Evolutionary conservation across 2,329 filamentous ascomycete genomes (phyloP), one percentile per base, ranked within the genome.

Genomic region (Aspergillus sp.): DNA sequence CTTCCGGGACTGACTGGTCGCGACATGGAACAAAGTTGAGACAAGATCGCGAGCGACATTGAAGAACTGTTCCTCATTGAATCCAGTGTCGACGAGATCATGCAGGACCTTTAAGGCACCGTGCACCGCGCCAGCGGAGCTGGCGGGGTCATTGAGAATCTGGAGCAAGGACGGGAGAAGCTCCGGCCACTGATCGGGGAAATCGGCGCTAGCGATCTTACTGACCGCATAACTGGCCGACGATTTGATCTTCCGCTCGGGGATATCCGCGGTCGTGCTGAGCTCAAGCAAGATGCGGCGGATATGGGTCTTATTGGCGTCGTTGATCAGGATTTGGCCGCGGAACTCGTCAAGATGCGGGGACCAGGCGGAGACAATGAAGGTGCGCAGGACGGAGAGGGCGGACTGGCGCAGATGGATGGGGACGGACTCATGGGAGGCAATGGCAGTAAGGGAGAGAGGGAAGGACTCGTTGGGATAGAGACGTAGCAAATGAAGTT

Each of bases 41-140:
- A 96, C 84, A 49, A 98, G 86, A 60, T 94, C 85, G 33, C 84
- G 78, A 7, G 91, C 93, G 59, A 95, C 88, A 49, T 80, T 80
- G 68, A 97, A 96, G 76, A 98, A 98, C 59, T 96, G 90, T 52
- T 90, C 87, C 65, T 97, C 91, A 62, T 85, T 94, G 67, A 98
- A 80, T 56, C 88, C 90, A 62, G 95, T 91, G 53, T 97, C 90
- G 22, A 98, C 88, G 41, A 98, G 77, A 68, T 97, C 91, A 56
- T 82, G 78, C 41, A 98, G 80, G 20, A 97, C 90, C 65, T 86
- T 87, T 51, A 98, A 76, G 7, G 91, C 88, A 45, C 93, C 93
- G 66, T 96, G 90, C 44, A 96, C 75, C 64, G 95, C 90, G 42
- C 77, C 74, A 60, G 95, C 88, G 53, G 77, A 83, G 52, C 88